Percentiles rank a stretch among this genome's conserved stretches.
Evolutionary conservation across 331 rosid genomes (phyloP).

Genomic region (Telfairia occidentalis): DNA sequence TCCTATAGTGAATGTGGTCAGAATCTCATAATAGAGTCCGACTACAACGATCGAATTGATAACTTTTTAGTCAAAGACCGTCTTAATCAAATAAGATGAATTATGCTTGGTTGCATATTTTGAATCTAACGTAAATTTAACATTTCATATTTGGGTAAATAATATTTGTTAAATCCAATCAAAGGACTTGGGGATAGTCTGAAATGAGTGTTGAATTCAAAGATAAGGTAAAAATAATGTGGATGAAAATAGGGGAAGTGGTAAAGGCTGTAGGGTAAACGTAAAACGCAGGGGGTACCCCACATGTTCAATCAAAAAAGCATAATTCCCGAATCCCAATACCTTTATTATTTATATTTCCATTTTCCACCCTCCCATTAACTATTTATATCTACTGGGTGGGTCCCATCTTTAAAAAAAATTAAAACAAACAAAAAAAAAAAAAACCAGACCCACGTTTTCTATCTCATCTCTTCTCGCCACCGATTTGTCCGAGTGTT

Average conservation of each 20-base stretch:
- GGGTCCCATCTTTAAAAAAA: neutral
- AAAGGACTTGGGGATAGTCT: too few species aligned
- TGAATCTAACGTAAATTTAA: too few species aligned
- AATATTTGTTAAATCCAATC: too few species aligned
- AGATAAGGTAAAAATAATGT: neutral
- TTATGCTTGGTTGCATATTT: too few species aligned
- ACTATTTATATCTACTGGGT: neutral
- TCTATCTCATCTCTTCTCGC: neutral
- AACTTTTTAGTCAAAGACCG: too few species aligned
- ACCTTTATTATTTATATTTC: neutral
- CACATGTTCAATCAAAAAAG: neutral
- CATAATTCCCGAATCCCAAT: constrained; percentile 12
- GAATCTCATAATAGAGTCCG: neutral
- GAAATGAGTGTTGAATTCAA: neutral
- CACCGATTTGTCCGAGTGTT: too few species aligned
- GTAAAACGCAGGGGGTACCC: neutral
- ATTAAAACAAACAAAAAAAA: neutral
- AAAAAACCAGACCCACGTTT: neutral
- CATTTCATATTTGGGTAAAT: too few species aligned
- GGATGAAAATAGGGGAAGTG: neutral
- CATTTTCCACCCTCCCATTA: neutral
- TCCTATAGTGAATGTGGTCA: neutral
- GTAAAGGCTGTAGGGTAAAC: neutral
- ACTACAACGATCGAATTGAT: too few species aligned
- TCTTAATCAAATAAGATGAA: too few species aligned